Base-by-base conservation (phyloP, 768 basidiomycete genomes). In the Peribolospora kevripleyi region DNA sequence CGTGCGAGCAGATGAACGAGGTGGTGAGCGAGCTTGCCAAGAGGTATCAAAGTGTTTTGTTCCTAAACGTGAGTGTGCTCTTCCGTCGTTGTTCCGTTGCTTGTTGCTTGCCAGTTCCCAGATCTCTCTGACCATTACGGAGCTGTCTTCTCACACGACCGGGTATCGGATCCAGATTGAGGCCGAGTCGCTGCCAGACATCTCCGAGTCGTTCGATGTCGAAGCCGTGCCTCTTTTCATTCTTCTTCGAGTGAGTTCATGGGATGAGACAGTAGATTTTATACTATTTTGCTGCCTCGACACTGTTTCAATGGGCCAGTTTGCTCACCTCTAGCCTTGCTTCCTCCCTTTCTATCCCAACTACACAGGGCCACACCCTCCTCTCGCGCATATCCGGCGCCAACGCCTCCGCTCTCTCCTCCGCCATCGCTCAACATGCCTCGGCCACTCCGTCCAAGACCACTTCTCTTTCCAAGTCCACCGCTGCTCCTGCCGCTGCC, bases 191-290 rank as follows among this genome's bases (percentile, higher is more conserved):
- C 77, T 84, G 58, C 61, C 72, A 10, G 87, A 90, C 50, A 88
- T 98, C 55, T 73, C 86, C 4, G 88, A 93, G 62, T 84, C 84
- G 8, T 97, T 97, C 63, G 81, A 85, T 6, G 76, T 98, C 57
- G 79, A 87, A 61, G 76, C 82, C 14, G 93, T 97, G 8, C 93
- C 93, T 0, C 70, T 79, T 0, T 81, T 87, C 63, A 65, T 95
- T 51, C 67, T 98, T 54, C 76, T 98, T 14, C 72, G 78, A 59
- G 91, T 90, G 58, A 57, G 70, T 65, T 39, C n/a, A 42, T 50
- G 50, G 6, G 11, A 40, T 46, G 48, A 5, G 39, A 50, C 9
- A 13, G 14, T 37, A 37, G 6, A 42, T 10, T 4, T n/a, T 38
- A 48, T 42, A 39, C 41, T 40, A n/a, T 39, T 14, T 9, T 50